Percentiles rank a stretch among this genome's conserved stretches.
phyloP scores from a whole-genome alignment of 495 filamentous ascomycete species.

The Penicillium arizonense region DNA sequence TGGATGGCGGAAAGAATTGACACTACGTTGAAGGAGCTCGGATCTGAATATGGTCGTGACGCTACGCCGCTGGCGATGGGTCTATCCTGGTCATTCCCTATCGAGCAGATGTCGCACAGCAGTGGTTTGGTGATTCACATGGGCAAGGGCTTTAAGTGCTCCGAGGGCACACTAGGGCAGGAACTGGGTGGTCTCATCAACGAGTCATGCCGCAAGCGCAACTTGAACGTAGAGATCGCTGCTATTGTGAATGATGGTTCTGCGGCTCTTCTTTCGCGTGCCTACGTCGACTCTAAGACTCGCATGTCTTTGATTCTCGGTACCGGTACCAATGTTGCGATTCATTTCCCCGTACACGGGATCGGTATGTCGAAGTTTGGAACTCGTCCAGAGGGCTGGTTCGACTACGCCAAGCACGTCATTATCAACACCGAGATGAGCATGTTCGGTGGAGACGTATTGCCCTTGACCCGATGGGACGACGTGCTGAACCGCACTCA shows the following conservation, averaged over 20 bases:
- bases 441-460: conserved; percentile 70
- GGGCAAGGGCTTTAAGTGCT: conserved; percentile 67
- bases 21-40: conserved; percentile 45
- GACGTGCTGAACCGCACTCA: conserved; percentile 63
- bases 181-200: conserved; percentile 61
- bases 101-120: conserved; percentile 61
- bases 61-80: conserved; percentile 52
- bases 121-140: conserved; percentile 59
- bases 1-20: conserved; percentile 66
- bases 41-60: conserved; percentile 36
- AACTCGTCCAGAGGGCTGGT: conserved; percentile 38
- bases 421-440: conserved; percentile 89
- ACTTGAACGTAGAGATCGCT: conserved; percentile 52
- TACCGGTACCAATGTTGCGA: conserved; percentile 85
- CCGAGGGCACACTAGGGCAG: conserved; percentile 52
- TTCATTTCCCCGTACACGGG: conserved; percentile 60
- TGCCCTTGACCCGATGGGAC: conserved; percentile 76
- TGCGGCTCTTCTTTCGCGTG: conserved; percentile 74
- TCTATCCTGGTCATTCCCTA: conserved; percentile 67
- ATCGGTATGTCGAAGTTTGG: conserved; percentile 64
- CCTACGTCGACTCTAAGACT: conserved; percentile 63
- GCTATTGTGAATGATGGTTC: conserved; percentile 87
- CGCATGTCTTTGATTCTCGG: conserved; percentile 79
- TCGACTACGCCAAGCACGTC: conserved; percentile 56
- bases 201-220: conserved; percentile 51